Base-by-base conservation (phyloP, 768 basidiomycete species). In the Mycena venus region DNA sequence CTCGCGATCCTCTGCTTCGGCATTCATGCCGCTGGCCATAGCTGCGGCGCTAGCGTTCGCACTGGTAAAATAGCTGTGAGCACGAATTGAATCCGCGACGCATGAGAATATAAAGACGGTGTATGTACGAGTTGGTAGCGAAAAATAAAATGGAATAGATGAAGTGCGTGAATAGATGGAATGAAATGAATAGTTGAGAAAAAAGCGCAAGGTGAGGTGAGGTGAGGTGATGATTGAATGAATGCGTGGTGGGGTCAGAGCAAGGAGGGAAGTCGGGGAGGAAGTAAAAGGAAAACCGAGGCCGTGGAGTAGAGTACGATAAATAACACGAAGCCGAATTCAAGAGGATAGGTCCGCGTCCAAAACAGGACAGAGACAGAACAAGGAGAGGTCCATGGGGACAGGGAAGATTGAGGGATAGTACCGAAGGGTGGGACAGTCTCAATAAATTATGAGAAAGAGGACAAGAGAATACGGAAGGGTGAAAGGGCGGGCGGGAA, bases 311-410 rank as follows among this genome's bases (percentile, higher is more conserved):
- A n/a, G n/a, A 49, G 44, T 19, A 17, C 23, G 27, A 27, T 68
- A 36, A 38, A 55, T 42, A 53, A 40, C 38, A 40, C 66, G 53
- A 42, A 58, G 36, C 29, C 21, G 38, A 58, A 55, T 27, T 19
- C 62, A 63, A 44, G 49, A 12, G 11, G 62, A 63, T 44, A 63
- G 62, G 2, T 10, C 61, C n/a, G n/a, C n/a, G n/a, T 25, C 40
- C 62, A 36, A 27, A 51, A 19, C 34, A n/a, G n/a, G 10, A 9
- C 31, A 53, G 25, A 47, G 42, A 34, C 17, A 14, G 40, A 31
- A 62, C 21, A 65, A 17, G 82, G 82, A 77, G 69, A 38, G 38
- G 14, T 6, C 80, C 82, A 32, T 59, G n/a, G 58, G 19, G 14
- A 38, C 32, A 63, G 36, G 73, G 36, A 29, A 73, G 70, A n/a